Conservation (phyloP, 805 yeast genomes). For the Metschnikowia kunwiensis region DNA sequence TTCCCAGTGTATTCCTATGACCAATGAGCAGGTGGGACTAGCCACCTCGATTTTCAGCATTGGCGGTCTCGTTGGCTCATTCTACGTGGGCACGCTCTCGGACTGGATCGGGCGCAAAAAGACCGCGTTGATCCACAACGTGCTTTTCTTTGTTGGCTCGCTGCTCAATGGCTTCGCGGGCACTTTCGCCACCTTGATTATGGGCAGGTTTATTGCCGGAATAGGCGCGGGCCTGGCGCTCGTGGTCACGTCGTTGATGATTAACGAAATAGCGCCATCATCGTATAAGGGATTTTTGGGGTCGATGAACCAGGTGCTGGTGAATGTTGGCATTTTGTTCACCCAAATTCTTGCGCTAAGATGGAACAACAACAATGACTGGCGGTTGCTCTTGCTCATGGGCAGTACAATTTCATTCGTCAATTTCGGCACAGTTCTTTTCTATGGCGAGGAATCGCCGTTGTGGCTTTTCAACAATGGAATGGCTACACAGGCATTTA, state of each 20-base stretch:
- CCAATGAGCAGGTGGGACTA: slow-evolving; percentile 59
- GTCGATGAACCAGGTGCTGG: slow-evolving; percentile 82
- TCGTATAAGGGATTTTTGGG: slow-evolving; percentile 75
- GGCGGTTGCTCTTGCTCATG: slow-evolving; percentile 70
- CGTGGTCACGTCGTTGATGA: slow-evolving; percentile 78
- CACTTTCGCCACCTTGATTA: slow-evolving; percentile 40
- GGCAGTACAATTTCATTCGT: slow-evolving; percentile 55
- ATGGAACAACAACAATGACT: slow-evolving; percentile 61
- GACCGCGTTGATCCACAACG: slow-evolving; percentile 50
- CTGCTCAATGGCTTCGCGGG: slow-evolving; percentile 52
- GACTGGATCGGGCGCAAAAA: slow-evolving; percentile 62
- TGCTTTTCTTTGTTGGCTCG: slow-evolving; percentile 60
- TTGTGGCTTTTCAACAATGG: slow-evolving; percentile 69
- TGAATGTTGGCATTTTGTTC: slow-evolving; percentile 77
- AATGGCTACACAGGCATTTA: slow-evolving; percentile 38
- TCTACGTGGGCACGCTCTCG: slow-evolving; percentile 62
- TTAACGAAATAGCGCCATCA: slow-evolving; percentile 76
- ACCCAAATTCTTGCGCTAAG: slow-evolving; percentile 73
- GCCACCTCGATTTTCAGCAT: slow-evolving; percentile 76
- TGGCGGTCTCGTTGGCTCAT: slow-evolving; percentile 80
- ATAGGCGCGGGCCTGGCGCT: slow-evolving; percentile 84
- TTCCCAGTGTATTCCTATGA: slow-evolving; percentile 55
- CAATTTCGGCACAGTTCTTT: slow-evolving; percentile 40
- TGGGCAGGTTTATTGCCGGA: slow-evolving; percentile 80
- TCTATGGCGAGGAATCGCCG: slow-evolving; percentile 70